Evolutionary conservation across 2,329 filamentous ascomycete genomes (phyloP).

Genomic region (Exutisphaerella laricina): DNA sequence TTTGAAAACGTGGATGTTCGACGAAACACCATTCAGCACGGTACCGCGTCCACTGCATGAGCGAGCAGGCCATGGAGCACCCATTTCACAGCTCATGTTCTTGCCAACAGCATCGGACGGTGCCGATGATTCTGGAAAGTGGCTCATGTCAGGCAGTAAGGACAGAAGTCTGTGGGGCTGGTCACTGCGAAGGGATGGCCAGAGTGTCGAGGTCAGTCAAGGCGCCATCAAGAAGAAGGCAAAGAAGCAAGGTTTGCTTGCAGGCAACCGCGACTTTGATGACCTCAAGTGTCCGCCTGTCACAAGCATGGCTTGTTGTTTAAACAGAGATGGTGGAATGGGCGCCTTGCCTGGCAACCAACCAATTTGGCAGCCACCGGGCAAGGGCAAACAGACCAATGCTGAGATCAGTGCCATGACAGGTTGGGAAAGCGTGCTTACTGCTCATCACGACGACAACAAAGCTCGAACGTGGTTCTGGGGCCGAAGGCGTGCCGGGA

Average conservation of each 20-base stretch:
- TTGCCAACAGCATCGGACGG: constrained; percentile 85
- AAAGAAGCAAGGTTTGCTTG: constrained; percentile 74
- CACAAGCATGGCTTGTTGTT: constrained; percentile 80
- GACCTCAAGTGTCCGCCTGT: constrained; percentile 84
- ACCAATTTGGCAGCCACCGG: constrained; percentile 74
- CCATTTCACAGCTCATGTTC: constrained; percentile 77
- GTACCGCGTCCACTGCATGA: constrained; percentile 79
- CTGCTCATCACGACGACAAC: constrained; percentile 78
- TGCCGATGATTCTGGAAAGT: constrained; percentile 82
- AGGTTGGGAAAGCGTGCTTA: constrained; percentile 96
- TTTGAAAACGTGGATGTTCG: constrained; percentile 93
- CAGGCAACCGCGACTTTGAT: constrained; percentile 43
- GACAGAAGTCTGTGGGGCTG: constrained; percentile 95
- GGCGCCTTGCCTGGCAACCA: constrained; percentile 74
- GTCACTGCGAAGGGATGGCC: constrained; percentile 88
- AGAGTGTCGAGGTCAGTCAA: constrained; percentile 89
- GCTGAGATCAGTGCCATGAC: constrained; percentile 70
- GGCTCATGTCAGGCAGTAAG: constrained; percentile 82
- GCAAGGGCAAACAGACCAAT: constrained; percentile 55
- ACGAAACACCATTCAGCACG: constrained; percentile 82
- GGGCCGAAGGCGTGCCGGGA: constrained; percentile 85
- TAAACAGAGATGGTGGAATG: constrained; percentile 93
- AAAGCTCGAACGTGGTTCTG: constrained; percentile 96
- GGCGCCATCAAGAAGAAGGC: constrained; percentile 82
- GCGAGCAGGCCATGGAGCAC: constrained; percentile 81